Evolutionary conservation across 1,139 yeast genomes (phyloP), one percentile per base, ranked within the genome.

Genomic region (Yamadazyma spencermartinsiae): DNA sequence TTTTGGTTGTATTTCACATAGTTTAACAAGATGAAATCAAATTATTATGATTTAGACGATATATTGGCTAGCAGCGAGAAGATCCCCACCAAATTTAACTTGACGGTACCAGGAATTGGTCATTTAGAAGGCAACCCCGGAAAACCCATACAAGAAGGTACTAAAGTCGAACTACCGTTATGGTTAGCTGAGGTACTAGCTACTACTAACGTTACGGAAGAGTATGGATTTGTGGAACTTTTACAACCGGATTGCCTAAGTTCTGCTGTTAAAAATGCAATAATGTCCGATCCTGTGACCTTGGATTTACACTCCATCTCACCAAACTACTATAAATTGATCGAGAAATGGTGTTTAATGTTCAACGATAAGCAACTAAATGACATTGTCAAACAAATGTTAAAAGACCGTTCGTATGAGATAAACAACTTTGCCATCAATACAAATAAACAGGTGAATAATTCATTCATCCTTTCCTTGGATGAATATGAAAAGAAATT

Each of bases 101-200:
- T 82, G 38, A 75, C 84, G 0, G 85, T 88, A 2, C 95, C 95
- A 0, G 94, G 94, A 0, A 65, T 90, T 17, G 97, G 96, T 3
- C 88, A 84, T 54, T 68, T 90, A n/a, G 90, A 86, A 51, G 94
- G 92, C 4, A 81, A 83, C 43, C 86, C 88, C 0, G 89, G 86
- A 0, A 74, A 78, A 45, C 70, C 80, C 45, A 73, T 86, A 13
- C 65, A 69, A 40, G 73, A 79, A 50, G 83, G 81, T 31, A 73
- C 95, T 2, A 82, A 81, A 52, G 57, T 88, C 4, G 94, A 86
- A 43, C 68, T 92, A 30, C 98, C 98, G 1, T 60, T 89, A 24
- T 92, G 98, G 98, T 63, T 92, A 34, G 95, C 96, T 0, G 82
- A 81, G 46, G 76, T 86, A 4, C 63, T 92, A 31, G 96, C 95